phyloP scores from a whole-genome alignment of 306 rosid species.

The Glycyrrhiza uralensis region DNA sequence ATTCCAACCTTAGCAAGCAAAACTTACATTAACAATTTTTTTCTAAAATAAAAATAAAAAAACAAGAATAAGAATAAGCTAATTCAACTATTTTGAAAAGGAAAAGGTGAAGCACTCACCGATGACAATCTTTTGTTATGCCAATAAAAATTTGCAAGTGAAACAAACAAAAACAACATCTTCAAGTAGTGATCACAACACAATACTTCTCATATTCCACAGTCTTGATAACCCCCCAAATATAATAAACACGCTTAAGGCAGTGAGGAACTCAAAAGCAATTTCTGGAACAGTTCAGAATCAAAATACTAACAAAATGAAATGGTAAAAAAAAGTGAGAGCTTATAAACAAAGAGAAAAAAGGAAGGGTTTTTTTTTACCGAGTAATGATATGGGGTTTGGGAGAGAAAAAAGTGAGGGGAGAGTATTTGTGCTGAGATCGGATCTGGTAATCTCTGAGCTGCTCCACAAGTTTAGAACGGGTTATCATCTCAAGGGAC shows the following conservation, averaged over 20 bases:
- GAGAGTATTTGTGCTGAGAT: constrained; percentile 50
- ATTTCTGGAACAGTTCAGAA: not conserved
- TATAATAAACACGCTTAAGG: not conserved
- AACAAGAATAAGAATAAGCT: not conserved
- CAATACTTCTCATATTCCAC: not conserved
- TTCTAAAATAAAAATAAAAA: no score
- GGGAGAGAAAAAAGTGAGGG: constrained; percentile 60
- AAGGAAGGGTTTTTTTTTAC: constrained; percentile 23
- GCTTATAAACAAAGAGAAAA: not conserved
- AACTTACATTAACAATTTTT: not conserved
- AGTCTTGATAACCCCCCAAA: not conserved
- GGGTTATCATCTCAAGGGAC: constrained; percentile 44
- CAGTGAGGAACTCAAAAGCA: not conserved
- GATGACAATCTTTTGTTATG: not conserved
- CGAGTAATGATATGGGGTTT: constrained; percentile 46
- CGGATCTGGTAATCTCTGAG: constrained; percentile 70
- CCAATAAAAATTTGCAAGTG: not conserved
- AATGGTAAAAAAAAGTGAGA: not conserved
- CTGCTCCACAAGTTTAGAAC: constrained; percentile 66
- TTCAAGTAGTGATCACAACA: not conserved
- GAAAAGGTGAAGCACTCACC: not conserved
- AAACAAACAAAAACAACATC: not conserved
- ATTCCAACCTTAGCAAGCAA: not conserved
- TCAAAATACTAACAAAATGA: not conserved
- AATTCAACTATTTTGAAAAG: not conserved